Percentiles rank a stretch among this genome's conserved stretches.
Conservation (phyloP, 1,139 yeast species). For the Kodamaea suecica region DNA sequence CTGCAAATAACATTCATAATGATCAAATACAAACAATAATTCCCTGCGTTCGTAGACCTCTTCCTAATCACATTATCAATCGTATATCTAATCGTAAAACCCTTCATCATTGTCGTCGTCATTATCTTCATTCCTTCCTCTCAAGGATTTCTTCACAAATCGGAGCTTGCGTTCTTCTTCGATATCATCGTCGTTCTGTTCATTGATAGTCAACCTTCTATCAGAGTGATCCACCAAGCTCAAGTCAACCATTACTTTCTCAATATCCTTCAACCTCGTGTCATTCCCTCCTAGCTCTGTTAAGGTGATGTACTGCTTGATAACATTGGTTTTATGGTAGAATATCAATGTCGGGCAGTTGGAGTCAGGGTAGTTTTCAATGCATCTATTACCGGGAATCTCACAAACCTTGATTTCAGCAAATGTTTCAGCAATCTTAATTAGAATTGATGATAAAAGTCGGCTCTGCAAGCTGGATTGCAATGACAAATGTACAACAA, state of each 20-base stretch:
- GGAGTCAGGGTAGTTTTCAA: constrained; percentile 83
- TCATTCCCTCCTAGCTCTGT: constrained; percentile 82
- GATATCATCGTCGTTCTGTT: constrained; percentile 43
- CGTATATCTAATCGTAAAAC: no score
- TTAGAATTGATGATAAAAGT: constrained; percentile 55
- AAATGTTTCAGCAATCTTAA: constrained; percentile 51
- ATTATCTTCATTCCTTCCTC: constrained; percentile 25
- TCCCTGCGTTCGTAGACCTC: not conserved
- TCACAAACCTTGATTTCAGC: constrained; percentile 90
- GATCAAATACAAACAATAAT: no score
- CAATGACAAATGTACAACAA: constrained; percentile 73
- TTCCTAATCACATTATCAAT: constrained; percentile 35
- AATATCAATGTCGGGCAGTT: constrained; percentile 90
- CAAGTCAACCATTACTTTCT: constrained; percentile 59
- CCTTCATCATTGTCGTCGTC: constrained; percentile 32
- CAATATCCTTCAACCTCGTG: constrained; percentile 65
- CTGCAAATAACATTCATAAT: no score
- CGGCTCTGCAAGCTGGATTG: constrained; percentile 73
- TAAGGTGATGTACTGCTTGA: constrained; percentile 76
- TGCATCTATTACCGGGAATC: constrained; percentile 83
- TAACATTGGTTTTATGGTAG: constrained; percentile 71
- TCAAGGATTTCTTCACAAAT: constrained; percentile 55
- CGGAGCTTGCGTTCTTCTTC: constrained; percentile 48
- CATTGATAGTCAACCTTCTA: constrained; percentile 60
- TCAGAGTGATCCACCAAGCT: constrained; percentile 67